Evolutionary conservation across 2,329 filamentous ascomycete species (phyloP).

Genomic region (Sporothrix protearum): DNA sequence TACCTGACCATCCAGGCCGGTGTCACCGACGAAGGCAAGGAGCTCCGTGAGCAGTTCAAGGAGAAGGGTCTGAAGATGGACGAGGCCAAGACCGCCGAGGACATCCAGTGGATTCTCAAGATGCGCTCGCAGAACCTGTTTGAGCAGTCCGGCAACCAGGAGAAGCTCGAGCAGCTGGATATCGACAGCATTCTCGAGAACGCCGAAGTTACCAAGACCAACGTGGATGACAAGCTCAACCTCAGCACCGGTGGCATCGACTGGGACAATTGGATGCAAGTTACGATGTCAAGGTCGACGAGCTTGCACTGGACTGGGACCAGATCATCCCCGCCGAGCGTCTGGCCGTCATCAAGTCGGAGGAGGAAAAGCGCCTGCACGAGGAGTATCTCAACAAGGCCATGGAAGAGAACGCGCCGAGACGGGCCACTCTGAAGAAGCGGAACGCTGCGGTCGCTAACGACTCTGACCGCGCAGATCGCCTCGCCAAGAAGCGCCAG

Average conservation of each 20-base stretch:
- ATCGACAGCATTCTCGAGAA: conserved; percentile 97
- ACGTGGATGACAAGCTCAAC: conserved; percentile 85
- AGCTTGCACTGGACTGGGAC: conserved; percentile 81
- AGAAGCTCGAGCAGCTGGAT: conserved; percentile 93
- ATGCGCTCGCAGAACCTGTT: conserved; percentile 99
- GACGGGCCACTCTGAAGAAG: conserved; percentile 64
- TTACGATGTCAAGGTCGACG: conserved; percentile 97
- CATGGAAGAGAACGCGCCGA: conserved; percentile 79
- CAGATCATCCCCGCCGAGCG: conserved; percentile 96
- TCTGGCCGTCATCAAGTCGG: conserved; percentile 81
- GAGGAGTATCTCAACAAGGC: conserved; percentile 78
- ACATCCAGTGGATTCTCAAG: conserved; percentile 94
- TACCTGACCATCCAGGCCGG: conserved; percentile 96
- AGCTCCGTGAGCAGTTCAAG: conserved; percentile 68
- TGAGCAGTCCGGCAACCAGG: conserved; percentile 93
- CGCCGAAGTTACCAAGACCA: conserved; percentile 93
- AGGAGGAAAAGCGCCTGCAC: conserved; percentile 80
- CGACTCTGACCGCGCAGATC: conserved; percentile 58
- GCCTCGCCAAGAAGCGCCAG: conserved; percentile 63
- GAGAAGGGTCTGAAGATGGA: conserved; percentile 71
- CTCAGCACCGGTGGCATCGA: conserved; percentile 82
- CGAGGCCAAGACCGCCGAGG: conserved; percentile 85
- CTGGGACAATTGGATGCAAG: conserved; percentile 94
- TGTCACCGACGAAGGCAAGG: conserved; percentile 90
- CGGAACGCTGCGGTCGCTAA: conserved; percentile 42